phyloP scores from a whole-genome alignment of 1,284 basidiomycete species.

The Coniophora puteana region DNA sequence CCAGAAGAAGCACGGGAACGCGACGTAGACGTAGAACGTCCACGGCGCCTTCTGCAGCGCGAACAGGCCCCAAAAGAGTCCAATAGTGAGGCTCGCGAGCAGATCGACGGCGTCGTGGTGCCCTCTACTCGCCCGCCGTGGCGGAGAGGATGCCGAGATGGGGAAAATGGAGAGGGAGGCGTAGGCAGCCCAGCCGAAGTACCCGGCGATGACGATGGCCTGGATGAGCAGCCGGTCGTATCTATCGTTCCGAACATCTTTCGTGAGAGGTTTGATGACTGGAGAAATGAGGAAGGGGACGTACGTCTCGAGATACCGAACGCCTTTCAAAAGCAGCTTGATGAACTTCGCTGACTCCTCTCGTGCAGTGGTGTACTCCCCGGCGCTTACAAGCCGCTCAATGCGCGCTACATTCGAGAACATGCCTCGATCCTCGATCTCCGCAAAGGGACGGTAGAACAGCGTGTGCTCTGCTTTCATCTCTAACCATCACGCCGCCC shows the following conservation, averaged over 20 bases:
- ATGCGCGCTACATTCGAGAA: slow-evolving; percentile 34
- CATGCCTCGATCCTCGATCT: slow-evolving; percentile 29
- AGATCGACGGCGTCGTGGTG: slow-evolving; percentile 24
- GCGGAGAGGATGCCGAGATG: not conserved
- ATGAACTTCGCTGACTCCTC: slow-evolving; percentile 53
- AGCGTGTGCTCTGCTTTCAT: slow-evolving; percentile 56
- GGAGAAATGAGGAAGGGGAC: slow-evolving; percentile 11
- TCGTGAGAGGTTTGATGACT: not conserved
- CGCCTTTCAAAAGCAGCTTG: slow-evolving; percentile 53
- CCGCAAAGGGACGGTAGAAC: slow-evolving; percentile 60
- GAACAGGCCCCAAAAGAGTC: slow-evolving; percentile 57
- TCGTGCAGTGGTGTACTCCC: slow-evolving; percentile 50
- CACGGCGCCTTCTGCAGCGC: slow-evolving; percentile 61
- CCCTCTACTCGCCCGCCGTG: not conserved
- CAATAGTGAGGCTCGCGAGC: slow-evolving; percentile 29
- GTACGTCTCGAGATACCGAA: slow-evolving; percentile 81
- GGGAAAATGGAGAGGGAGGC: slow-evolving; percentile 51
- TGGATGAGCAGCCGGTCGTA: slow-evolving; percentile 78
- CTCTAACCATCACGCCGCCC: slow-evolving; percentile 41
- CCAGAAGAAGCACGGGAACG: slow-evolving; percentile 81
- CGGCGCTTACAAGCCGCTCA: slow-evolving; percentile 39
- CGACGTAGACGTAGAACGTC: slow-evolving; percentile 77
- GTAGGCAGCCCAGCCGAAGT: slow-evolving; percentile 77
- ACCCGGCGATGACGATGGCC: slow-evolving; percentile 67
- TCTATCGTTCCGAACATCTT: slow-evolving; percentile 28